Evolutionary conservation across 208 protist genomes (phyloP).

Genomic region (Crithidia thermophila): DNA sequence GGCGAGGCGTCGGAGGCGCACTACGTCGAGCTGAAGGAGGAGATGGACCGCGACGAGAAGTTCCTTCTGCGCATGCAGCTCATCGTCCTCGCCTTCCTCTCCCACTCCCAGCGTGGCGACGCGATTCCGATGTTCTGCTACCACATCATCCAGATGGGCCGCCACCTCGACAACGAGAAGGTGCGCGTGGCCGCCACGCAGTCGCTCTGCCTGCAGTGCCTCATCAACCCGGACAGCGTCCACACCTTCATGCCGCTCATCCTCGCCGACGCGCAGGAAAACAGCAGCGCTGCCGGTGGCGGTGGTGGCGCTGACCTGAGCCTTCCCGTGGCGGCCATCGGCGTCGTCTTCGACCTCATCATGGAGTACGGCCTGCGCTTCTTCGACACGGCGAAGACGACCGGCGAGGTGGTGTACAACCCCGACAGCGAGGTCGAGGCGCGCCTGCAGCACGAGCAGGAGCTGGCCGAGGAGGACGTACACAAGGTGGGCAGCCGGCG

Average conservation of each 20-base stretch:
- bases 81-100: conserved; percentile 85
- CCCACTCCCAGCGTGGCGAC: conserved; percentile 77
- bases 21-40: conserved; percentile 71
- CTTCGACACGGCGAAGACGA: conserved; percentile 53
- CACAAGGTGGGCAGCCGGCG: conserved; percentile 80
- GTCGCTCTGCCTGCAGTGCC: conserved; percentile 83
- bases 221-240: conserved; percentile 84
- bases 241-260: conserved; percentile 92
- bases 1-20: conserved; percentile 51
- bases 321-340: conserved; percentile 70
- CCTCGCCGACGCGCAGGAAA: conserved; percentile 61
- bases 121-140: conserved; percentile 81
- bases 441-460: conserved; percentile 75
- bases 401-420: conserved; percentile 28
- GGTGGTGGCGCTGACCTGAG: conserved; percentile 13
- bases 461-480: conserved; percentile 78
- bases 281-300: conserved; percentile 5
- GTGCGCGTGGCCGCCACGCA: conserved; percentile 80
- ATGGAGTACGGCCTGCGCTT: conserved; percentile 91
- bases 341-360: conserved; percentile 81
- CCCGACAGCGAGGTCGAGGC: conserved; percentile 42
- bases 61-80: conserved; percentile 92
- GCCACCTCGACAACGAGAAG: conserved; percentile 72
- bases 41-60: conserved; percentile 90
- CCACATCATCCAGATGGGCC: conserved; percentile 86